Conservation (phyloP, 2,329 filamentous ascomycete species). For the Ophiostoma quercus region DNA sequence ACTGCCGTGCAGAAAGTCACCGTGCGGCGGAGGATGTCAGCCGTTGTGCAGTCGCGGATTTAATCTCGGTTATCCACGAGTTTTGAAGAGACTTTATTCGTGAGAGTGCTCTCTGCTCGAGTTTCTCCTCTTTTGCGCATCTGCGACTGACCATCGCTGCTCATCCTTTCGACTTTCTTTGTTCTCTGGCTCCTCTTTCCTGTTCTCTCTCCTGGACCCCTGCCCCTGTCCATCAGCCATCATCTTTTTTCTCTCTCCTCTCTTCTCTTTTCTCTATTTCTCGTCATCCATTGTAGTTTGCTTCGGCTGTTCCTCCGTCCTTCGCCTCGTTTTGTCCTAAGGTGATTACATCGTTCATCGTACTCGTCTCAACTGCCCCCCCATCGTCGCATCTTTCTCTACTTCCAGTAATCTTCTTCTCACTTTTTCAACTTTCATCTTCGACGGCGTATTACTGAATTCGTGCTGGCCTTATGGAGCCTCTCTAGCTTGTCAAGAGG, state of each 20-base stretch:
- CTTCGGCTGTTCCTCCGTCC: not conserved
- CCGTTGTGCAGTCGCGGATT: not conserved
- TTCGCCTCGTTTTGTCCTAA: not conserved
- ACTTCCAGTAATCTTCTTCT: not conserved
- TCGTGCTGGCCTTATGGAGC: not conserved
- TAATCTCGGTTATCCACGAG: not conserved
- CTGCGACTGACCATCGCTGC: not conserved
- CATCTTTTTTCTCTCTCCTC: not conserved
- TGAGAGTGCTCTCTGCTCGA: not conserved
- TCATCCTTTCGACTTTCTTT: not conserved
- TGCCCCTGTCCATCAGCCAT: not conserved
- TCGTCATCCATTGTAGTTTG: not conserved
- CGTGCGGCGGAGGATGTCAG: not conserved
- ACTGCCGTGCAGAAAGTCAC: constrained; percentile 8
- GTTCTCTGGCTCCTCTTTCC: constrained; percentile 4
- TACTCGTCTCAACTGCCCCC: not conserved
- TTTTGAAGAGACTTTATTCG: not conserved
- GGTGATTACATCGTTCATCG: not conserved
- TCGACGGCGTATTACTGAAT: constrained; percentile 9
- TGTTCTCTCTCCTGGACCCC: not conserved
- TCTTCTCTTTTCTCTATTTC: not conserved
- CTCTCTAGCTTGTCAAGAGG: not conserved
- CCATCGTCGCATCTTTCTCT: not conserved
- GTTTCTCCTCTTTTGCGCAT: constrained; percentile 2
- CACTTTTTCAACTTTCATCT: not conserved